These are phyloP conservation scores for Penicillium decumbens DNA, from an alignment of 2,329 filamentous ascomycete species.

Conservation along the genomic window DNA sequence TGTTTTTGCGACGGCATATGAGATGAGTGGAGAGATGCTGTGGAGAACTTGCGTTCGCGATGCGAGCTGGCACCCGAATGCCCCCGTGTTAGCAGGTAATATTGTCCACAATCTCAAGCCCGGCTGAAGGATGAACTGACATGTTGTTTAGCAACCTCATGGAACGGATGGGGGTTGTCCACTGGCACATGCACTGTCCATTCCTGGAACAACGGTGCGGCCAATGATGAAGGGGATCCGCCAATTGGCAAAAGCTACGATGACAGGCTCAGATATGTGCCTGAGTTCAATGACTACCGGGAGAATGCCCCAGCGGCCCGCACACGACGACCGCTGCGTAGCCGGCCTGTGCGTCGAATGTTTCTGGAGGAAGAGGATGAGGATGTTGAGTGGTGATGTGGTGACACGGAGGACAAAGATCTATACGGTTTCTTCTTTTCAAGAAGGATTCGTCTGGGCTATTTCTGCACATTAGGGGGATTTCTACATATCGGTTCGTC, in stretches of 20 bases:
- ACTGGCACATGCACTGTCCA: slow-evolving; percentile 74
- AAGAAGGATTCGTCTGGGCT: neutral
- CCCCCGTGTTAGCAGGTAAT: slow-evolving; percentile 67
- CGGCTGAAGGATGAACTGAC: slow-evolving; percentile 5
- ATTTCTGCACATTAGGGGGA: neutral
- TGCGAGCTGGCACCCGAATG: slow-evolving; percentile 84
- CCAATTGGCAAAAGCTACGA: slow-evolving; percentile 59
- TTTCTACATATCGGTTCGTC: neutral
- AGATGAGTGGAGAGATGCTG: slow-evolving; percentile 50
- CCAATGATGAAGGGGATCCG: slow-evolving; percentile 59
- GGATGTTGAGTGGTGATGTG: slow-evolving; percentile 17
- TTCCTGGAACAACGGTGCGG: slow-evolving; percentile 64
- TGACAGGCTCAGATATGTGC: slow-evolving; percentile 51
- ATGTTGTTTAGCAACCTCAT: slow-evolving; percentile 61
- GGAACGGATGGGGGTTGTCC: slow-evolving; percentile 71
- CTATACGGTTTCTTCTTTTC: neutral
- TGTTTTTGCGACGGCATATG: slow-evolving; percentile 53
- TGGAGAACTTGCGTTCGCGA: slow-evolving; percentile 82
- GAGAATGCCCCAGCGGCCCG: slow-evolving; percentile 15
- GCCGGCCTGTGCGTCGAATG: slow-evolving; percentile 19
- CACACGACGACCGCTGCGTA: slow-evolving; percentile 17
- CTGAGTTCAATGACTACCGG: slow-evolving; percentile 40
- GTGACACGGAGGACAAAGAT: slow-evolving; percentile 2
- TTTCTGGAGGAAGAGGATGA: slow-evolving; percentile 12
- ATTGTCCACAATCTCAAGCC: neutral